phyloP scores from a whole-genome alignment of 805 yeast species.

The Saccharomycopsis sp. region DNA sequence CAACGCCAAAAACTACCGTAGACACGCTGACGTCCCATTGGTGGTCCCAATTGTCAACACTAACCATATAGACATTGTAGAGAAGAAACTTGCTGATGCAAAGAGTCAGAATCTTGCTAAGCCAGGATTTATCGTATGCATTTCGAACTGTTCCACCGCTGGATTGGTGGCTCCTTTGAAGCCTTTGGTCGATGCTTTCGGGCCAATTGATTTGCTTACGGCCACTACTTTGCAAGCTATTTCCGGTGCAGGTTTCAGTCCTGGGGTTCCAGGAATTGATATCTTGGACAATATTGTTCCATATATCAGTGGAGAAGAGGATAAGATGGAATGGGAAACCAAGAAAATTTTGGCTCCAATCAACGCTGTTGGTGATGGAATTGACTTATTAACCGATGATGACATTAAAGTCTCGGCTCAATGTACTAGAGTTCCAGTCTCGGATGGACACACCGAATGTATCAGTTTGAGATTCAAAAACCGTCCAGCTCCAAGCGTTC shows the following conservation, averaged over 20 bases:
- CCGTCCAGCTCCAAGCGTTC: constrained; percentile 80
- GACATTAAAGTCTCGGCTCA: constrained; percentile 89
- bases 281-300: constrained; percentile 93
- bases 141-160: constrained; percentile 97
- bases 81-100: constrained; percentile 48
- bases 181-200: constrained; percentile 85
- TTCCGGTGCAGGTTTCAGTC: constrained; percentile 97
- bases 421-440: constrained; percentile 94
- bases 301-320: constrained; percentile 94
- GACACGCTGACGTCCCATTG: constrained; percentile 80
- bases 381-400: constrained; percentile 53
- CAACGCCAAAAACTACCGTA: constrained; percentile 94
- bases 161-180: constrained; percentile 95
- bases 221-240: constrained; percentile 95
- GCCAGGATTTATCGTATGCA: constrained; percentile 86
- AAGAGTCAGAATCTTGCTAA: constrained; percentile 46
- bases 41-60: constrained; percentile 94
- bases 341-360: constrained; percentile 79
- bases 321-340: constrained; percentile 97
- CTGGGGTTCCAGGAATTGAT: constrained; percentile 95
- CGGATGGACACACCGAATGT: constrained; percentile 97
- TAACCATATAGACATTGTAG: constrained; percentile 75
- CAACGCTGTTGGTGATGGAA: constrained; percentile 44
- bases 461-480: constrained; percentile 77
- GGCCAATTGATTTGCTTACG: constrained; percentile 81